Evolutionary conservation across 2,329 filamentous ascomycete species (phyloP), one percentile per base, ranked within the genome.

Genomic region (Penicillium sp.): DNA sequence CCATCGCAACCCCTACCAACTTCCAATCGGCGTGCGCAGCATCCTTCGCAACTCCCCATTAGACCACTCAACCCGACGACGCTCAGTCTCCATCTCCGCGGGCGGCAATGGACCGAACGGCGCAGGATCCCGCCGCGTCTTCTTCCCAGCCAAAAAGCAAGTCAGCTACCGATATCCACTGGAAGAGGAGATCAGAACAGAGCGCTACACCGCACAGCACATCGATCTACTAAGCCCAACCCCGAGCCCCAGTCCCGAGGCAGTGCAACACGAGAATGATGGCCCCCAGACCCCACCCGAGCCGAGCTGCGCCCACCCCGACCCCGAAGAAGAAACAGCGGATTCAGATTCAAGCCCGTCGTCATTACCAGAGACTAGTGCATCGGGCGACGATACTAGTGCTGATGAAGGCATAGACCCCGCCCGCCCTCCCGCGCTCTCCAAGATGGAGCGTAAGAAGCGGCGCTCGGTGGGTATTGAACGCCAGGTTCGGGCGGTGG

Each of bases 101-200:
- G 59, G 62, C 38, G 61, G 65, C 30, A 69, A 58, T 60, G 64
- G 53, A 27, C 56, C 56, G 36, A 54, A 39, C 25, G 33, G 48
- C 69, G 69, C 60, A 53, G 53, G 53, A 37, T 42, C 52, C 29
- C 65, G 70, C 42, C 67, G 65, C 37, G 64, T 69, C 28, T 71
- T 73, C 54, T 83, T 82, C 59, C 79, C 80, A 3, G 71, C 77
- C 2, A 70, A 76, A 58, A 84, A 83, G 68, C 74, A 72, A 54
- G 81, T 84, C 11, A 75, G 74, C 22, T 84, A 83, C 61, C 72
- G 76, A 16, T 70, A 69, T 11, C 76, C 78, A 14, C 63, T 83
- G 22, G 79, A 80, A 38, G 81, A 84, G 61, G 79, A 82, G 49
- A 81, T 84, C 58, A 73, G 72, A 54, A 84, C 75, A 2, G 72